phyloP scores from a whole-genome alignment of 768 basidiomycete genomes.

The Amanita pallidorosea region DNA sequence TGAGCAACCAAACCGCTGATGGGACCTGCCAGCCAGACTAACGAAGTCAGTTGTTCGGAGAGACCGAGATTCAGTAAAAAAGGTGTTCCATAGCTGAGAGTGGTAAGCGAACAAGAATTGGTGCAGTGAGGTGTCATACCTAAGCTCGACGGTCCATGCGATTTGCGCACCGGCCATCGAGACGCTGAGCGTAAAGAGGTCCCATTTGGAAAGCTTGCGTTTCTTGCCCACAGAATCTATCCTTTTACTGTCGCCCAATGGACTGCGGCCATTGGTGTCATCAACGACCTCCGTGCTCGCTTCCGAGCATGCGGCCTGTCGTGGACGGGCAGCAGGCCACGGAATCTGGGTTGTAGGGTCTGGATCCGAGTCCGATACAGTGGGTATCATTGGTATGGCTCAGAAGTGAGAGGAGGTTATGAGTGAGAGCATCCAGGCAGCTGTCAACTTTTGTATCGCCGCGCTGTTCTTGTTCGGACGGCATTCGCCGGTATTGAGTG shows the following conservation, averaged over 20 bases:
- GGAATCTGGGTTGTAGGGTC: constrained; percentile 75
- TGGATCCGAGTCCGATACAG: constrained; percentile 47
- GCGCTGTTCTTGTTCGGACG: constrained; percentile 7
- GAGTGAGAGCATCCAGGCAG: constrained; percentile 8
- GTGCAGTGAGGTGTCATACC: constrained; percentile 36
- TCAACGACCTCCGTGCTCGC: constrained; percentile 2
- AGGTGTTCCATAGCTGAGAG: constrained; percentile 83
- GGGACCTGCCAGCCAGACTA: constrained; percentile 94
- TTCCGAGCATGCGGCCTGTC: constrained; percentile 18
- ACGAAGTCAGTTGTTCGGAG: constrained; percentile 81
- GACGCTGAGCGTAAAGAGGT: constrained; percentile 73
- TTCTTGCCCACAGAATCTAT: constrained; percentile 17
- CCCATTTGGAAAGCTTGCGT: constrained; percentile 45
- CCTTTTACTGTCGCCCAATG: constrained; percentile 8
- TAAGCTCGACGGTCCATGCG: constrained; percentile 92
- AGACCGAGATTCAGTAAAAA: constrained; percentile 65
- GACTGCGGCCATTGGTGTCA: constrained; percentile 8
- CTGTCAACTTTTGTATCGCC: constrained; percentile 7
- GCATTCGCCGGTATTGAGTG: constrained; percentile 13
- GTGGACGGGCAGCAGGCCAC: constrained; percentile 46
- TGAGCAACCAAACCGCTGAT: constrained; percentile 93
- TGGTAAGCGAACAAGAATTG: constrained; percentile 7
- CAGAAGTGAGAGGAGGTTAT: constrained; percentile 6
- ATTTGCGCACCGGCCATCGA: constrained; percentile 95
- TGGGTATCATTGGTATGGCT: constrained; percentile 43